These are phyloP conservation scores for Mycosphaerella sp. DNA, from an alignment of 2,329 filamentous ascomycete genomes.

Conservation along the genomic window DNA sequence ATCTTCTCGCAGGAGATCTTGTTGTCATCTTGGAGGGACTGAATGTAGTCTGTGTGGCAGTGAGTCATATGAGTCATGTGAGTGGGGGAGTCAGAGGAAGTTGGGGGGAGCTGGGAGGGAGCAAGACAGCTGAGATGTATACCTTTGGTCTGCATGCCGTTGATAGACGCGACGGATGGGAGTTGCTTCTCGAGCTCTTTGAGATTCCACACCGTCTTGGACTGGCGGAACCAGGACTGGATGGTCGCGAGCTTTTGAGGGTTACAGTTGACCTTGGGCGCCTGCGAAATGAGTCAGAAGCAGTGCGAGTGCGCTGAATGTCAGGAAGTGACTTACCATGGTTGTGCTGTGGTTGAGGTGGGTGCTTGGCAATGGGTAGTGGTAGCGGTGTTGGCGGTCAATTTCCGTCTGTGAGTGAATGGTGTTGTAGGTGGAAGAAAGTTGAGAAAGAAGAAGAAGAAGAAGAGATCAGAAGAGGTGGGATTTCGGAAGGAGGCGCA, in stretches of 20 bases:
- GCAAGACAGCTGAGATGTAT: not conserved
- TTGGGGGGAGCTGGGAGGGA: not conserved
- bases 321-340: not conserved
- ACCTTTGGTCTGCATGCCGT: conserved; percentile 50
- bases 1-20: conserved; percentile 62
- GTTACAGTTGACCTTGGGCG: conserved; percentile 52
- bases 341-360: not conserved
- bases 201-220: conserved; percentile 56
- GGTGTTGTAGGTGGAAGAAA: no score
- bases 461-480: no score
- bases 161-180: conserved; percentile 56
- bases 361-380: not conserved
- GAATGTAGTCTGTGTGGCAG: conserved; percentile 49
- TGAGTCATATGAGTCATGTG: not conserved
- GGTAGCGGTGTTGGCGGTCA: not conserved
- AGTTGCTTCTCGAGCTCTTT: conserved; percentile 62
- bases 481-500: no score
- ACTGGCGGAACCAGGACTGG: conserved; percentile 53
- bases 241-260: conserved; percentile 53
- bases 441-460: no score
- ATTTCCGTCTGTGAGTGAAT: no score
- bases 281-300: conserved; percentile 29
- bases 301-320: not conserved
- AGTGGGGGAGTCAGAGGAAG: not conserved
- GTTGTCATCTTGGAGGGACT: conserved; percentile 55